Percentiles rank a stretch among this genome's conserved stretches.
phyloP scores from a whole-genome alignment of 208 protist species.

The Trypanosoma scelopori region DNA sequence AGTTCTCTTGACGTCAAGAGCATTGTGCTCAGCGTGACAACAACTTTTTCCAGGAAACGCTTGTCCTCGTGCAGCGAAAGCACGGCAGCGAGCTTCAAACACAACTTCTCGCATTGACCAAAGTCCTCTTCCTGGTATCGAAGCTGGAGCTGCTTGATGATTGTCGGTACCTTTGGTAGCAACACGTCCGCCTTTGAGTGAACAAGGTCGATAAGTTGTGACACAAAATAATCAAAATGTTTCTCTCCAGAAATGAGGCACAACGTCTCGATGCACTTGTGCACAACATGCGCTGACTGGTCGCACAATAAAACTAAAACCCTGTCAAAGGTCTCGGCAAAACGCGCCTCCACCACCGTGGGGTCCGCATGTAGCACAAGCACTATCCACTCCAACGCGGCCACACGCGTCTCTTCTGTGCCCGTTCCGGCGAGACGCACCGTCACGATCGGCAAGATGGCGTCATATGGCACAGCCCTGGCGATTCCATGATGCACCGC shows the following conservation, averaged over 20 bases:
- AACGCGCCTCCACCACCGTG: slow-evolving; percentile 19
- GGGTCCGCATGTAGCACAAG: slow-evolving; percentile 39
- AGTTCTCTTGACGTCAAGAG: slow-evolving; percentile 92
- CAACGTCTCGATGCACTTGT: slow-evolving; percentile 45
- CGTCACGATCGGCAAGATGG: slow-evolving; percentile 19
- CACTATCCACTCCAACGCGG: slow-evolving; percentile 57
- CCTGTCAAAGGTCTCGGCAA: slow-evolving; percentile 30
- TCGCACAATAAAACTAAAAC: slow-evolving; percentile 42
- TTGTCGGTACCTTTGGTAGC: slow-evolving; percentile 42
- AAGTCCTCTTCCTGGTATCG: slow-evolving; percentile 31
- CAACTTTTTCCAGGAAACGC: slow-evolving; percentile 65
- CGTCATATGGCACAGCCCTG: slow-evolving; percentile 22
- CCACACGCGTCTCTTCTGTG: slow-evolving; percentile 49
- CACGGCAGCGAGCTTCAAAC: slow-evolving; percentile 23
- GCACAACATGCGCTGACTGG: slow-evolving; percentile 40
- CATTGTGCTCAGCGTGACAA: slow-evolving; percentile 60
- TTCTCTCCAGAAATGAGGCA: slow-evolving; percentile 40
- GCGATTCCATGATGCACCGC: not conserved
- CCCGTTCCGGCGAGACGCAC: slow-evolving; percentile 16
- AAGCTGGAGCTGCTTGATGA: slow-evolving; percentile 52
- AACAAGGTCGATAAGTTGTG: slow-evolving; percentile 24
- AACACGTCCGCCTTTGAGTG: slow-evolving; percentile 29
- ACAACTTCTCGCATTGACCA: slow-evolving; percentile 30
- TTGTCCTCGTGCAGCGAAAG: slow-evolving; percentile 33
- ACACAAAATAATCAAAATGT: slow-evolving; percentile 40